Base-by-base conservation (phyloP, 495 filamentous ascomycete species). In the Aspergillus carlsbadensis region DNA sequence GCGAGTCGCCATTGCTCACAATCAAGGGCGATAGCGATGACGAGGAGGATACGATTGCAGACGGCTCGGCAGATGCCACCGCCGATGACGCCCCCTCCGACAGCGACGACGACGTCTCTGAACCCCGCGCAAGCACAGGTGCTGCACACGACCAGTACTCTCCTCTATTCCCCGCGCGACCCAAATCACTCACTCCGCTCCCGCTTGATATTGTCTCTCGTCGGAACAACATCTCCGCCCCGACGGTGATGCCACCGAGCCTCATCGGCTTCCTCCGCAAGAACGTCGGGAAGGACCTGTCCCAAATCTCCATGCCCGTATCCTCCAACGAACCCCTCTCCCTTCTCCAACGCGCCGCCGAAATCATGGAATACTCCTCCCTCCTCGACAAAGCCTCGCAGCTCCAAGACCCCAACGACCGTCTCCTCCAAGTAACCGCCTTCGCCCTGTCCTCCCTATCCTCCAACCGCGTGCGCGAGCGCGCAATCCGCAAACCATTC, bases 211-310 rank as follows among this genome's bases (percentile, higher is more conserved):
- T 73, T 0, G 78, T 93, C 6, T 69, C 78, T 37, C 82, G 94
- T n/a, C 84, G 94, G 49, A 77, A 73, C 15, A 87, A 84, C 2
- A 83, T 98, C 13, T 76, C 82, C 0, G 78, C 87, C 1, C 82
- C 91, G 3, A 92, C 83, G 21, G 83, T 90, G 24, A 66, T 83
- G 35, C 93, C 95, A 0, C 94, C 94, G 0, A 96, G 90, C 70
- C 75, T 98, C 29, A 94, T 98, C 54, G 87, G 89, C 1, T 96
- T 97, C 68, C 77, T 98, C 10, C 90, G 95, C 65, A 98, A 97
- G 68, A 98, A 98, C 60, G 94, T 97, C 11, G 94, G 94, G 61
- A 98, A 98, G 73, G 94, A 98, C 69, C 76, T 98, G 6, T 96
- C 91, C 47, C 92, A 91, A 4, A 92, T 98, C 66, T 88, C 90